These are phyloP conservation scores for Talaromyces islandicus DNA, from an alignment of 2,329 filamentous ascomycete genomes.

Conservation along the genomic window DNA sequence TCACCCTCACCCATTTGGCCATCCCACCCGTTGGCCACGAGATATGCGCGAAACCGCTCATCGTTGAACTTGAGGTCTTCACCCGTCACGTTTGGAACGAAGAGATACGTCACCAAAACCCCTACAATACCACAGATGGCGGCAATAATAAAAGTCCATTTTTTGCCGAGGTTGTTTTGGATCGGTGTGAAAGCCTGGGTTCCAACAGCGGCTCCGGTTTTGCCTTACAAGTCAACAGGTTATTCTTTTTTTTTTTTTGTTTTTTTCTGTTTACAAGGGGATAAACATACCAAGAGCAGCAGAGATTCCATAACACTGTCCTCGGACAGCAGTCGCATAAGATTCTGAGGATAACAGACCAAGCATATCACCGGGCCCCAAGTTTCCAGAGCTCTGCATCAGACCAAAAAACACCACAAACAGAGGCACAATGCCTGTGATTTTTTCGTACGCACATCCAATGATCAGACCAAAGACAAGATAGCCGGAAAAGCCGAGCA, in stretches of 20 bases:
- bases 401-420: slow-evolving; percentile 50
- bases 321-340: slow-evolving; percentile 48
- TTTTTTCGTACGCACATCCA: slow-evolving; percentile 42
- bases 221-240: slow-evolving; percentile 26
- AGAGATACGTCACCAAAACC: slow-evolving; percentile 44
- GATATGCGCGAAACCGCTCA: slow-evolving; percentile 40
- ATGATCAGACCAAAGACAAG: slow-evolving; percentile 49
- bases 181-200: slow-evolving; percentile 48
- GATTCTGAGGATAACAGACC: slow-evolving; percentile 47
- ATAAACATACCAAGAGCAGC: slow-evolving; percentile 32
- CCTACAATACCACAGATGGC: slow-evolving; percentile 46
- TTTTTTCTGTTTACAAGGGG: no score
- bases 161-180: slow-evolving; percentile 40
- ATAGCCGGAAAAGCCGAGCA: slow-evolving; percentile 47
- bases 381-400: slow-evolving; percentile 45
- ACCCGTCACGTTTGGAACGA: slow-evolving; percentile 41
- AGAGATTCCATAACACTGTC: slow-evolving; percentile 47
- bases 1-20: slow-evolving; percentile 42
- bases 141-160: slow-evolving; percentile 49
- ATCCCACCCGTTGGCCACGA: slow-evolving; percentile 42
- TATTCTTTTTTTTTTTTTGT: background rate
- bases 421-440: slow-evolving; percentile 45
- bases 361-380: slow-evolving; percentile 48
- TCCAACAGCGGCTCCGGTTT: slow-evolving; percentile 47
- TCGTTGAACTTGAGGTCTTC: slow-evolving; percentile 41